Evolutionary conservation across 2,329 filamentous ascomycete genomes (phyloP).

Genomic region (Ophiostoma quercus): DNA sequence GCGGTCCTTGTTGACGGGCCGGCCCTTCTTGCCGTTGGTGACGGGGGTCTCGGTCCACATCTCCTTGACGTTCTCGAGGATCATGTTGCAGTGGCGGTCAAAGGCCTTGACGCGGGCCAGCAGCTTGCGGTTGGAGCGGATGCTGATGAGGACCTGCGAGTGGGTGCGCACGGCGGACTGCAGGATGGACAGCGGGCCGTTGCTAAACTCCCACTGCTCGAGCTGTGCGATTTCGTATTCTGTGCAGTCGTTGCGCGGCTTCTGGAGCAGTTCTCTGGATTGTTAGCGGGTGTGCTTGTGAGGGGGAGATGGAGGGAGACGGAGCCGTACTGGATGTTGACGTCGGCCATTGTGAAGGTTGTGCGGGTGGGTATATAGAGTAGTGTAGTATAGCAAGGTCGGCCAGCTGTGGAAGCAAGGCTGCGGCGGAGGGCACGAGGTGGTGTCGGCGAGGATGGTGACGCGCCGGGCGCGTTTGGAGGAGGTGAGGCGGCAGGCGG

Average conservation of each 20-base stretch:
- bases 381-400: no score
- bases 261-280: constrained; percentile 27
- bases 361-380: background rate
- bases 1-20: constrained; percentile 92
- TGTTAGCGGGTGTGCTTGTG: background rate
- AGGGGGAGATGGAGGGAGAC: background rate
- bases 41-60: constrained; percentile 98
- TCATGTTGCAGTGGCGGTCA: constrained; percentile 95
- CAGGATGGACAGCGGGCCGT: constrained; percentile 71
- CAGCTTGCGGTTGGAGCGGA: constrained; percentile 97
- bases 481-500: background rate
- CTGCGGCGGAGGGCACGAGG: background rate
- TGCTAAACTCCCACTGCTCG: constrained; percentile 51
- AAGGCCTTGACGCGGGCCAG: constrained; percentile 97
- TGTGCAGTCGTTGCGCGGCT: constrained; percentile 29
- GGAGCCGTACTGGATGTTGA: constrained; percentile 26
- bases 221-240: constrained; percentile 84
- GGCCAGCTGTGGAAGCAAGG: background rate
- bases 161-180: constrained; percentile 94
- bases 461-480: constrained; percentile 8
- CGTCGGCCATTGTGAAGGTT: constrained; percentile 25
- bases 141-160: constrained; percentile 92
- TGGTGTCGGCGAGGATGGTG: background rate
- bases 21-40: constrained; percentile 79
- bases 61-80: constrained; percentile 59